Base-by-base conservation (phyloP, 2,329 filamentous ascomycete species). In the Colletotrichum tamarilloi region DNA sequence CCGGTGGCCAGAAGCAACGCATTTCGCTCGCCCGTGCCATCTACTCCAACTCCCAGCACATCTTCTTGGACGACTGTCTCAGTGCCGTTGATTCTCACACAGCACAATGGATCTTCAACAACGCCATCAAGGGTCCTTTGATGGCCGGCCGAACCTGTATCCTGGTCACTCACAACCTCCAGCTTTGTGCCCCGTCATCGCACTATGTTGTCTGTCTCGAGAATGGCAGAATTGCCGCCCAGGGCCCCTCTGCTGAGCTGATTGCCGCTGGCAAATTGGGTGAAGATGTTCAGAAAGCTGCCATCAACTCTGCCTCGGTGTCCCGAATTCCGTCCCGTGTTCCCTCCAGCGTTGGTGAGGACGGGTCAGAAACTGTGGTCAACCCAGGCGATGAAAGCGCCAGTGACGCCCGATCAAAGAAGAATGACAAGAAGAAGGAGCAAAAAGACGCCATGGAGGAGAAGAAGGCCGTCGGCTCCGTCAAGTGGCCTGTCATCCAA, bases 31-130 rank as follows among this genome's bases (percentile, higher is more conserved):
- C 97, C n/a, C 92, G 97, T 76, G 97, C 97, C 1, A 88, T 99
- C n/a, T 99, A 99, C 84, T 98, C 95, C 76, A 96, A 95, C 82
- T 97, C 95, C 6, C 93, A 92, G 66, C 96, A 98, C 81, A 85
- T 99, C 19, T 89, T 99, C 12, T 88, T 99, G 62, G 97, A 99
- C 79, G 97, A 99, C 82, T 98, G 97, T 75, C 88, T 99, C 56
- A 98, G 95, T 80, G 97, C 97, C 32, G 97, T 99, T 42, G 97
- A 99, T 82, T 97, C 97, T 4, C 97, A 99, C 78, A 98, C 97
- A 0, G 95, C 95, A 2, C 97, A 98, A 82, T 98, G 97, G 92
- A 98, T 99, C 76, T 98, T 98, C 84, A 93, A 93, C 80, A 93
- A 98, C 82, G 97, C 95, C 73, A 92, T 99, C 75, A 92, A 92